phyloP scores from a whole-genome alignment of 2,329 filamentous ascomycete species.

The Fusarium sarcochroum region DNA sequence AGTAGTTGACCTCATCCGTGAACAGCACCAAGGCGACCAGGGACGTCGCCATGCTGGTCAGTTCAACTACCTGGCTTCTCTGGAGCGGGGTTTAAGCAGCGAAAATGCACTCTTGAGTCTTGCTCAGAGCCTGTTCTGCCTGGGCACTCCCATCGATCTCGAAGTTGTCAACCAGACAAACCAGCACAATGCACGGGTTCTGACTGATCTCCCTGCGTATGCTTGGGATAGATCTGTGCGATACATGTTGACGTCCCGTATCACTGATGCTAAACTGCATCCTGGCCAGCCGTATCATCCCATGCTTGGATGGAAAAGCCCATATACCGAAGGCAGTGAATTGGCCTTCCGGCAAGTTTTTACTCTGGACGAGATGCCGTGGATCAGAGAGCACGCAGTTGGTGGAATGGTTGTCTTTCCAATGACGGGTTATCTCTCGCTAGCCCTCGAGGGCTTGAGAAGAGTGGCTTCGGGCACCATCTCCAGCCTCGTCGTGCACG shows the following conservation, averaged over 20 bases:
- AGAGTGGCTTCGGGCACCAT: neutral
- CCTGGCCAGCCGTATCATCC: constrained; percentile 55
- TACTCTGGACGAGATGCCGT: constrained; percentile 56
- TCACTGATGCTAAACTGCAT: constrained; percentile 55
- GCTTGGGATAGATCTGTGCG: neutral
- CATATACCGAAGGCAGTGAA: constrained; percentile 34
- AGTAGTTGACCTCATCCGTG: neutral
- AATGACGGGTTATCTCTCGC: constrained; percentile 22
- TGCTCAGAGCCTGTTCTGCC: neutral
- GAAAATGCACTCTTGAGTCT: neutral
- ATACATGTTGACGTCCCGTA: constrained; percentile 57
- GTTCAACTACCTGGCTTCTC: neutral
- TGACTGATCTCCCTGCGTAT: constrained; percentile 12
- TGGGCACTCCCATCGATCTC: neutral
- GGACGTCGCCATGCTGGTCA: neutral
- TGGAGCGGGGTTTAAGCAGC: neutral
- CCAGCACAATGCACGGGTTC: constrained; percentile 3
- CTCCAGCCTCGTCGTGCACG: constrained; percentile 24
- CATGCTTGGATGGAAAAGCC: constrained; percentile 32
- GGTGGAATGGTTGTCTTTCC: constrained; percentile 48
- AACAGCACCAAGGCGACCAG: neutral
- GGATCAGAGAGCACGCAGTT: constrained; percentile 60
- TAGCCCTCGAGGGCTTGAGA: constrained; percentile 24
- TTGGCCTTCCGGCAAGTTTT: constrained; percentile 56
- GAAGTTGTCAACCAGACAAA: neutral